phyloP scores from a whole-genome alignment of 305 asterid species.

The Withania somnifera region DNA sequence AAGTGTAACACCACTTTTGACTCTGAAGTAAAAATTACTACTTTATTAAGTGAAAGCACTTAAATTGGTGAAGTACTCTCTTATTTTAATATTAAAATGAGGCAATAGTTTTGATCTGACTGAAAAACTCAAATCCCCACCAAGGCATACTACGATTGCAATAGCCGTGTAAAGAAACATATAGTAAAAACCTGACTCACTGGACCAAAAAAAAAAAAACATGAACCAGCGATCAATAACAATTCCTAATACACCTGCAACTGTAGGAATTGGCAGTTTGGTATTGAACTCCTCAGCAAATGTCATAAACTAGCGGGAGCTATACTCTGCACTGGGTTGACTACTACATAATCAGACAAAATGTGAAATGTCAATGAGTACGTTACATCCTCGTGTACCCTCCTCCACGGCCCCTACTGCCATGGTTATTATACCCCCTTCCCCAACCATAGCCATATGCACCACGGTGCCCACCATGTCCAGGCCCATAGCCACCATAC shows the following conservation, averaged over 20 bases:
- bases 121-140: not conserved
- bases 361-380: not conserved
- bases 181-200: slow-evolving; percentile 21
- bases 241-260: not conserved
- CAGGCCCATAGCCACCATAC: slow-evolving; percentile 35
- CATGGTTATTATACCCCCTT: slow-evolving; percentile 35
- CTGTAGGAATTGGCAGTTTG: not conserved
- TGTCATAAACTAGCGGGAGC: slow-evolving; percentile 7
- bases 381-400: slow-evolving; percentile 27
- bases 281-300: slow-evolving; percentile 1
- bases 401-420: slow-evolving; percentile 48
- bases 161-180: not conserved
- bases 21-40: too few species aligned
- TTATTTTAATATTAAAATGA: too few species aligned
- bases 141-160: not conserved
- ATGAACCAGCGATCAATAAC: slow-evolving; percentile 28
- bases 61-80: too few species aligned
- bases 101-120: too few species aligned
- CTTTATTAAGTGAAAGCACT: too few species aligned
- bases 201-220: slow-evolving; percentile 29
- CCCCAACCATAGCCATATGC: slow-evolving; percentile 39
- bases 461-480: slow-evolving; percentile 32
- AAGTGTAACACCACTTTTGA: too few species aligned
- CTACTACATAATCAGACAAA: not conserved
- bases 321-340: not conserved